A percentile compares a stretch with the other conserved stretches of the same genome.
Conservation (phyloP, 257 asterid species). For the Ballota nigra region DNA sequence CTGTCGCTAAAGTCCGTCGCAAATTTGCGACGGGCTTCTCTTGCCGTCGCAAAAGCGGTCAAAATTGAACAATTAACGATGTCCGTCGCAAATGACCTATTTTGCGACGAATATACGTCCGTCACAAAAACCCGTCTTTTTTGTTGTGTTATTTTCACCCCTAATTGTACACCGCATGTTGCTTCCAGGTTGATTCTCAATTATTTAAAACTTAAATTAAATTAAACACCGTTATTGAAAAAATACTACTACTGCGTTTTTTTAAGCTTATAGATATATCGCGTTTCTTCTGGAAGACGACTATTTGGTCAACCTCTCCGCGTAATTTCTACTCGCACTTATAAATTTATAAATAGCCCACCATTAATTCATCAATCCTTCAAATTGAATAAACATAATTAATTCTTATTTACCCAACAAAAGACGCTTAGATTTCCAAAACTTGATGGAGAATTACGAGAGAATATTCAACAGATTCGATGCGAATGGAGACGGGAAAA, state of each 20-base stretch:
- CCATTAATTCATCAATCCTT: neutral
- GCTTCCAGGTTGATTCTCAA: neutral
- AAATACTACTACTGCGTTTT: neutral
- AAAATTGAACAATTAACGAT: no score
- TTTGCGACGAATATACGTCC: no score
- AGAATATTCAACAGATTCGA: slow-evolving; percentile 44
- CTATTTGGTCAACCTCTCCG: neutral
- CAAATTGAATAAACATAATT: neutral
- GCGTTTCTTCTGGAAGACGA: neutral
- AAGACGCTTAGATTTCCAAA: no score
- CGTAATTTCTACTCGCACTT: neutral
- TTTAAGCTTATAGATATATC: no score
- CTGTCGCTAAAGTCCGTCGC: no score
- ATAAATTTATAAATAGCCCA: neutral
- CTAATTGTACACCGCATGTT: neutral
- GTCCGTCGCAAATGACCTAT: no score
- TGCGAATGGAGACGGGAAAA: slow-evolving; percentile 42
- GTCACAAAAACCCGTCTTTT: no score
- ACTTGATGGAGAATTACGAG: slow-evolving; percentile 31
- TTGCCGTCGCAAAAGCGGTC: no score
- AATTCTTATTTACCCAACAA: neutral
- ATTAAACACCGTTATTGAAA: neutral
- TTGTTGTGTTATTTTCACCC: no score
- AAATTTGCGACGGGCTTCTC: no score
- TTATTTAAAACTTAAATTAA: neutral